Evolutionary conservation across 2,329 filamentous ascomycete species (phyloP).

Genomic region (Colletotrichum theobromicola): DNA sequence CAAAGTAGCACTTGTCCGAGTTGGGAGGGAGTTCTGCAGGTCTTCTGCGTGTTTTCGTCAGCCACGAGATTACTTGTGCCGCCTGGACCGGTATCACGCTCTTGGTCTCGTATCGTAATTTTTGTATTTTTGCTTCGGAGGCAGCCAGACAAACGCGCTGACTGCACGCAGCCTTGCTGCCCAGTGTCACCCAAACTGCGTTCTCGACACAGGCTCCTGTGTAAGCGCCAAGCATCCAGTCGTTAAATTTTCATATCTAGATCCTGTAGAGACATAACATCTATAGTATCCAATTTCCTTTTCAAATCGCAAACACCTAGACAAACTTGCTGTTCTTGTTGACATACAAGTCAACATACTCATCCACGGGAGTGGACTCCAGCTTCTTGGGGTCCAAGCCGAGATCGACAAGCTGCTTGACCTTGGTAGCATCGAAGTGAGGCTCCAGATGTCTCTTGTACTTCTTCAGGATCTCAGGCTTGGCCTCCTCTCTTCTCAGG

Average conservation of each 20-base stretch:
- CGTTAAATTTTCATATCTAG: background rate
- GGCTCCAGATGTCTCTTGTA: constrained; percentile 90
- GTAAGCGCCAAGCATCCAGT: background rate
- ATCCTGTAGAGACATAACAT: background rate
- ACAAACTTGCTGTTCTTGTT: constrained; percentile 68
- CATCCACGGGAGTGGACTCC: constrained; percentile 83
- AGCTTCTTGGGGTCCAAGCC: constrained; percentile 77
- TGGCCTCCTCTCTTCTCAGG: constrained; percentile 91
- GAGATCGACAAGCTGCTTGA: constrained; percentile 83
- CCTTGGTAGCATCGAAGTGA: constrained; percentile 78
- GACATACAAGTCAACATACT: constrained; percentile 87
- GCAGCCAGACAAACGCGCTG: background rate
- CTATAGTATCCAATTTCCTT: constrained; percentile 4
- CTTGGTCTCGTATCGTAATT: background rate
- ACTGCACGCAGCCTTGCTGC: background rate
- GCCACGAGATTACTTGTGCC: background rate
- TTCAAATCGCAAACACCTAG: constrained; percentile 25
- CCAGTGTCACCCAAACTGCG: background rate
- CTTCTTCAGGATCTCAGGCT: constrained; percentile 95
- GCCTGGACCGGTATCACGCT: background rate
- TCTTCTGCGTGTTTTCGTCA: constrained; percentile 4
- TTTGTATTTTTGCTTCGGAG: background rate
- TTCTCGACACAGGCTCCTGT: background rate
- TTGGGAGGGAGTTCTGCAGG: background rate
- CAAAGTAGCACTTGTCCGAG: constrained; percentile 2